Base-by-base conservation (phyloP, 495 filamentous ascomycete genomes). In the Penicillium chermesinum region DNA sequence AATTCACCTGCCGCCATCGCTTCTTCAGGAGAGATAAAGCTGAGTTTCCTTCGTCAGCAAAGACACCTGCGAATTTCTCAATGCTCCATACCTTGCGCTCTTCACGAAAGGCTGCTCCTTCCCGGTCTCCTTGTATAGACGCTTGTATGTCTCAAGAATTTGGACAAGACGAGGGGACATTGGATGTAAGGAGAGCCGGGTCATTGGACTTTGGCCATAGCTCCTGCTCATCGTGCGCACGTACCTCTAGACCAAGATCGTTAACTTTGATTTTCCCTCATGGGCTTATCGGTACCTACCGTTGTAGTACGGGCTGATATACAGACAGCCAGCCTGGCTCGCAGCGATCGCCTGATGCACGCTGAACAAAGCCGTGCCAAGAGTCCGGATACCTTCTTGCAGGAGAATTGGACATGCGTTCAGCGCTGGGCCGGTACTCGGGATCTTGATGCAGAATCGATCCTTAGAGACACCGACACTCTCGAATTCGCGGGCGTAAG, bases 381-480 rank as follows among this genome's bases (percentile, higher is more conserved):
- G 57, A 0, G 81, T 81, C 10, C 64, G 54, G 43, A 80, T 76
- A 0, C 74, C 75, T 39, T 66, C 50, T 7, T 53, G 56, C 45
- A 76, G 63, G 14, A 85, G 61, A 20, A 65, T 65, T 7, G 66
- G 65, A 55, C 77, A 82, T 14, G 75, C 79, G 49, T 70, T 72
- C 12, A 83, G 53, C 4, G 78, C 82, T 43, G 80, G 76, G 61
- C 77, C 80, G 1, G 79, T 83, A 13, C 70, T 61, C 1, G 79
- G 76, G 39, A 84, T 74, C 52, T 84, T 84, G 59, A 83, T 76
- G 41, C 74, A 80, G 38, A 83, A 63, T 44, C 77, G 69, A 36
- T 71, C 71, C 40, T 65, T 61, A 32, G 60, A 48, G 41, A 74
- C 67, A 20, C 67, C 66, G 0, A 55, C 66, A 5, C 52, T 57